Percentiles rank a stretch among this genome's conserved stretches.
phyloP scores from a whole-genome alignment of 805 yeast species.

The Peterozyma toletana region DNA sequence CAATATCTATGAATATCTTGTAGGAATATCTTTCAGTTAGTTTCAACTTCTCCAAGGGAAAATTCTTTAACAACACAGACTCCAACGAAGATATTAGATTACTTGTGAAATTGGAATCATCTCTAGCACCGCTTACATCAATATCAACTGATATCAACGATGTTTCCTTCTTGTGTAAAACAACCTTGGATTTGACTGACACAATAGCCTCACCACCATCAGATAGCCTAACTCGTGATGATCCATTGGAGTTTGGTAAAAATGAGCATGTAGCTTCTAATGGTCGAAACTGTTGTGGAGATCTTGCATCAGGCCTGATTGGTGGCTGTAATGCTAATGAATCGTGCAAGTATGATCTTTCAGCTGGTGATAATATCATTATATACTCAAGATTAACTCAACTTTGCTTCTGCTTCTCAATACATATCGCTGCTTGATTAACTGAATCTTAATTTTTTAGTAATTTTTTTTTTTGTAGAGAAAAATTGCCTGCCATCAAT shows the following conservation, averaged over 20 bases:
- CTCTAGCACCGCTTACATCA: slow-evolving; percentile 74
- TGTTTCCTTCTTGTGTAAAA: slow-evolving; percentile 15
- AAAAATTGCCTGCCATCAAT: no score
- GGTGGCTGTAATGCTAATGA: slow-evolving; percentile 56
- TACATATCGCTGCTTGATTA: no score
- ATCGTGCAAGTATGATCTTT: slow-evolving; percentile 67
- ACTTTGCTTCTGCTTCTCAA: no score
- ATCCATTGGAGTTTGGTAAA: slow-evolving; percentile 85
- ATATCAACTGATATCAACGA: slow-evolving; percentile 64
- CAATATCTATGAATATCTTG: slow-evolving; percentile 72
- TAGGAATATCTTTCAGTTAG: slow-evolving; percentile 72
- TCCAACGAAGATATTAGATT: slow-evolving; percentile 58
- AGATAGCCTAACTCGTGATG: slow-evolving; percentile 75
- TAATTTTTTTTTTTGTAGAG: no score
- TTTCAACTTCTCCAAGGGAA: slow-evolving; percentile 45
- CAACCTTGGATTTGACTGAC: slow-evolving; percentile 83
- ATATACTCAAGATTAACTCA: not conserved
- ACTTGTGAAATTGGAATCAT: slow-evolving; percentile 64
- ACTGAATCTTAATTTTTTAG: no score
- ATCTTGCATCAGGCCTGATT: slow-evolving; percentile 82
- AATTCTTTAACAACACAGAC: slow-evolving; percentile 41
- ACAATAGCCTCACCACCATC: slow-evolving; percentile 95
- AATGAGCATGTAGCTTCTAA: slow-evolving; percentile 76
- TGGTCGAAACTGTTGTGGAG: slow-evolving; percentile 71
- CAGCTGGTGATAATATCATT: slow-evolving; percentile 72